Conservation (phyloP, 2,329 filamentous ascomycete species). For the Colletotrichum magnum region DNA sequence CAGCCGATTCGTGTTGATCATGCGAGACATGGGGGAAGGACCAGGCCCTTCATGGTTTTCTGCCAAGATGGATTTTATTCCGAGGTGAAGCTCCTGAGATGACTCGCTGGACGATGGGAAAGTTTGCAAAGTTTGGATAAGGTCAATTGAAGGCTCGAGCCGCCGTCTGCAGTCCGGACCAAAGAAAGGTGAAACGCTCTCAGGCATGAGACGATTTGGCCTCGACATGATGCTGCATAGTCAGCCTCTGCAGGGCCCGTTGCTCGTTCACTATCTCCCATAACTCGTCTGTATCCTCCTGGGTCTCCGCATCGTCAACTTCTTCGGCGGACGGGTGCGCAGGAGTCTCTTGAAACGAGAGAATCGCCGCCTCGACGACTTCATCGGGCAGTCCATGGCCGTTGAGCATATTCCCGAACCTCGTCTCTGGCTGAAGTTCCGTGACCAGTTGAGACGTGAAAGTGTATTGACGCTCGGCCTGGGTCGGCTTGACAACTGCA, state of each 20-base stretch:
- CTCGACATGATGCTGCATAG: constrained; percentile 47
- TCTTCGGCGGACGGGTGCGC: constrained; percentile 48
- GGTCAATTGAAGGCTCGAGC: constrained; percentile 40
- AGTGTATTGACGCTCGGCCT: constrained; percentile 75
- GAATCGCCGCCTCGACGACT: constrained; percentile 64
- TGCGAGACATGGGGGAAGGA: constrained; percentile 22
- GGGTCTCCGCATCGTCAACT: constrained; percentile 38
- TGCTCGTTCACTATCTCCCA: constrained; percentile 57
- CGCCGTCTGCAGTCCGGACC: constrained; percentile 28
- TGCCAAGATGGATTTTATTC: constrained; percentile 28
- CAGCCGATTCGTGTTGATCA: constrained; percentile 29
- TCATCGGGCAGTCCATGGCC: constrained; percentile 63
- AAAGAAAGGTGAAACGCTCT: constrained; percentile 34
- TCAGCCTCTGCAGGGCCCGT: constrained; percentile 51
- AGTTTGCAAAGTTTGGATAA: constrained; percentile 35
- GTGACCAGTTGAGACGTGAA: constrained; percentile 75
- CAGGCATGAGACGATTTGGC: constrained; percentile 43
- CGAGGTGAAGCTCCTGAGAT: constrained; percentile 15
- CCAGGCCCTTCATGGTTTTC: constrained; percentile 14
- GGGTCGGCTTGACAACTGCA: constrained; percentile 84
- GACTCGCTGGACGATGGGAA: constrained; percentile 19
- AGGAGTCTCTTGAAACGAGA: constrained; percentile 55
- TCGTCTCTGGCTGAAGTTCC: constrained; percentile 55
- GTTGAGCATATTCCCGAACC: constrained; percentile 61
- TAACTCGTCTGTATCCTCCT: constrained; percentile 54